Evolutionary conservation across 768 basidiomycete species (phyloP).

Genomic region (Floccularia luteovirens): DNA sequence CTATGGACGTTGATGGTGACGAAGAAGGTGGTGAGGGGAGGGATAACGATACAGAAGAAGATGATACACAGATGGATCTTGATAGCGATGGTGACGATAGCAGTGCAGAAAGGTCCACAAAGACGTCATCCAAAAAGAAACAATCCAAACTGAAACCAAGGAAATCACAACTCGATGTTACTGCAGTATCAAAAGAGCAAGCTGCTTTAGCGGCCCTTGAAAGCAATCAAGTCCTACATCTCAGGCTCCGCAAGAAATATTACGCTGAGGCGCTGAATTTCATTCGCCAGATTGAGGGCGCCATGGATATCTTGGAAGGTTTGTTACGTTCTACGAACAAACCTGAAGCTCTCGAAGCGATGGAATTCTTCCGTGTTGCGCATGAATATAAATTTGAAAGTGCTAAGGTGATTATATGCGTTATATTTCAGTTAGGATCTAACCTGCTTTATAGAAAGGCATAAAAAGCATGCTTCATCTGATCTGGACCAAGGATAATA

Average conservation of each 20-base stretch:
- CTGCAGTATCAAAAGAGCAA: conserved; percentile 62
- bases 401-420: conserved; percentile 49
- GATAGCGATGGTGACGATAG: conserved; percentile 28
- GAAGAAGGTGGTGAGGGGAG: conserved; percentile 21
- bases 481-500: conserved; percentile 95
- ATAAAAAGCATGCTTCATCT: conserved; percentile 96
- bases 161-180: conserved; percentile 64
- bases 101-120: conserved; percentile 21
- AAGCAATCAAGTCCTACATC: conserved; percentile 52
- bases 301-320: conserved; percentile 66
- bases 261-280: conserved; percentile 81
- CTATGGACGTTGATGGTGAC: conserved; percentile 50
- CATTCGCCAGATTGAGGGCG: conserved; percentile 51
- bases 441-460: conserved; percentile 45
- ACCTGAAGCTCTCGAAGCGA: conserved; percentile 74
- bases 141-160: conserved; percentile 45
- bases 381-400: conserved; percentile 75
- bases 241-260: conserved; percentile 78
- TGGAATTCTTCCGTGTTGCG: conserved; percentile 84
- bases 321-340: conserved; percentile 85
- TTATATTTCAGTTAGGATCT: conserved; percentile 3
- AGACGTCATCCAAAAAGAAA: conserved; percentile 33
- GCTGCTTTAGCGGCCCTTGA: conserved; percentile 64
- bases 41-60: conserved; percentile 27
- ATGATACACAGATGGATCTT: conserved; percentile 11